A percentile compares a stretch with the other conserved stretches of the same genome.
Evolutionary conservation across 176 grass and related monocot species (phyloP).

Genomic region (Chloris gayana): DNA sequence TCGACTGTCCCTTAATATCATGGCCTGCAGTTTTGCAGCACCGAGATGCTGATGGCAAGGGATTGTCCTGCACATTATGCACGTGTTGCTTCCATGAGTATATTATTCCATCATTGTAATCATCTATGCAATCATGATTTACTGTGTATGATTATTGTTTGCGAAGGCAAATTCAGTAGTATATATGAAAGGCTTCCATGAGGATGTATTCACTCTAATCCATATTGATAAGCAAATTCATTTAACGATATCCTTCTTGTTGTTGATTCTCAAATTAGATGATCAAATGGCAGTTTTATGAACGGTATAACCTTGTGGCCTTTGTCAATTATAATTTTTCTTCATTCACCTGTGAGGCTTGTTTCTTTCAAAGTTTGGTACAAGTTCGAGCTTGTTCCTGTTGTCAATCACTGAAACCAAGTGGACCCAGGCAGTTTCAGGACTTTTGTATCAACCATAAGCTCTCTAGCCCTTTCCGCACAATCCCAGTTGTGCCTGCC

Average conservation of each 20-base stretch:
- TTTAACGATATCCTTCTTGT: background rate
- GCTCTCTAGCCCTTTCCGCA: constrained; percentile 40
- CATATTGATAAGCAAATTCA: constrained; percentile 2
- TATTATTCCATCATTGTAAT: constrained; percentile 29
- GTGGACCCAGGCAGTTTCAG: constrained; percentile 54
- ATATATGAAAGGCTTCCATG: constrained; percentile 2
- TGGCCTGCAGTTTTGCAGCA: background rate
- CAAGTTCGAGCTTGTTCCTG: background rate
- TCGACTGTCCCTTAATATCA: constrained; percentile 45
- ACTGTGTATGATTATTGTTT: background rate
- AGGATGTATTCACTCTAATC: constrained; percentile 13
- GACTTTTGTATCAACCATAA: constrained; percentile 49
- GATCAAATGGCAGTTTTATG: background rate
- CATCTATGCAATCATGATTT: constrained; percentile 16
- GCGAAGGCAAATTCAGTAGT: background rate
- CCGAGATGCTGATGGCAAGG: constrained; percentile 27
- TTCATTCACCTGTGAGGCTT: background rate
- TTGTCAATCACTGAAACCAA: constrained; percentile 42
- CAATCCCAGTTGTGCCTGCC: constrained; percentile 37
- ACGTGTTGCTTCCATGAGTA: constrained; percentile 7
- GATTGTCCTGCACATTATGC: background rate
- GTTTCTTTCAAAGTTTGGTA: background rate
- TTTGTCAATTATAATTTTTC: background rate
- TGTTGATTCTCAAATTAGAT: background rate
- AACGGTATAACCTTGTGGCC: background rate